phyloP scores from a whole-genome alignment of 2,329 filamentous ascomycete genomes.

The Blastomyces silverae region DNA sequence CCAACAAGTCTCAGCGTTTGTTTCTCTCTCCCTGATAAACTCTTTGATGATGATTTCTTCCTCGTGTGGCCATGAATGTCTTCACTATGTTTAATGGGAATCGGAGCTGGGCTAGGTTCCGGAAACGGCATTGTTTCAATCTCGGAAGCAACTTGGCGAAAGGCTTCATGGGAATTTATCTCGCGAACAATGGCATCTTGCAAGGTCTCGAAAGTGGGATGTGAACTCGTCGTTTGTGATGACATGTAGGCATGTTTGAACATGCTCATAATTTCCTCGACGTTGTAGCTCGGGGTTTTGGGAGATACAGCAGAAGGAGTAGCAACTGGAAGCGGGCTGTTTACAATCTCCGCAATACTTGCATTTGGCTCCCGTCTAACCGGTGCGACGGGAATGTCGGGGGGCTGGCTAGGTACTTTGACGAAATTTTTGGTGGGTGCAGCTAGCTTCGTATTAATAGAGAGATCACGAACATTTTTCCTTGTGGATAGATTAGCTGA shows the following conservation, averaged over 20 bases:
- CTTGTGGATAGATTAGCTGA: conserved; percentile 20
- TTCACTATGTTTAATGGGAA: conserved; percentile 5
- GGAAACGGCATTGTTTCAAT: conserved; percentile 9
- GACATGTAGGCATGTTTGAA: conserved; percentile 36
- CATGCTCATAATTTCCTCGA: conserved; percentile 39
- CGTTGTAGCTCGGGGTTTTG: conserved; percentile 28
- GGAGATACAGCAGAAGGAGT: conserved; percentile 26
- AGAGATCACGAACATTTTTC: conserved; percentile 38
- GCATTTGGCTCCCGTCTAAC: conserved; percentile 25
- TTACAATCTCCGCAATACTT: conserved; percentile 40
- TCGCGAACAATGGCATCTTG: conserved; percentile 41
- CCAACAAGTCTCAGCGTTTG: conserved; percentile 30
- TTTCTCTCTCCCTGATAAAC: conserved; percentile 28
- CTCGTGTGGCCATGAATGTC: conserved; percentile 18
- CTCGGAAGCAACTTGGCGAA: conserved; percentile 24
- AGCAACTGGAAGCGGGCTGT: conserved; percentile 33
- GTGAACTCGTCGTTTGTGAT: conserved; percentile 26
- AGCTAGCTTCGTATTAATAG: conserved; percentile 37
- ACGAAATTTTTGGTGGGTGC: conserved; percentile 26
- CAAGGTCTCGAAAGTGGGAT: conserved; percentile 37
- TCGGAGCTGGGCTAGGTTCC: conserved; percentile 11
- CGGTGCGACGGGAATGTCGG: conserved; percentile 13
- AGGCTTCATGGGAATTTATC: conserved; percentile 42
- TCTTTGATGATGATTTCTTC: conserved; percentile 23
- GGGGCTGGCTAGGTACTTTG: conserved; percentile 34